phyloP scores from a whole-genome alignment of 768 basidiomycete species.

The Podaxis sp. region DNA sequence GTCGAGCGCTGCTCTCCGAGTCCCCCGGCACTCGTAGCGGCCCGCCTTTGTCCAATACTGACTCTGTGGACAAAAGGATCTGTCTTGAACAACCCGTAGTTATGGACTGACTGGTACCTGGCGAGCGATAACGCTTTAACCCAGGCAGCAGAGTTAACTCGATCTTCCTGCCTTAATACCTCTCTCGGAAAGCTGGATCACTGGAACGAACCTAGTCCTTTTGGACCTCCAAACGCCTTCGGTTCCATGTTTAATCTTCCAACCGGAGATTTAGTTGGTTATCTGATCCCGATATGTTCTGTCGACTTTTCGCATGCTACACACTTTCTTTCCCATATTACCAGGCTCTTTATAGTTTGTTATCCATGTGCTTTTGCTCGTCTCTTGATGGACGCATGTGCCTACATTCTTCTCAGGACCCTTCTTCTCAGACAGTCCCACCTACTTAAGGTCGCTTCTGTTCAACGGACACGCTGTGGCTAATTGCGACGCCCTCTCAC shows the following conservation, averaged over 20 bases:
- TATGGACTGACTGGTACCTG: not conserved
- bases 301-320: not conserved
- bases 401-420: not conserved
- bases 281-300: not conserved
- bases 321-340: too few relatives aligned
- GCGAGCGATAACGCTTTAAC: not conserved
- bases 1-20: not conserved
- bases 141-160: not conserved
- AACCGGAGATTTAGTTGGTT: slow-evolving; percentile 5
- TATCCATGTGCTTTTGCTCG: not conserved
- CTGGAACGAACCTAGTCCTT: not conserved
- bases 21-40: not conserved
- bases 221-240: not conserved
- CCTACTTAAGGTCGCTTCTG: slow-evolving; percentile 1
- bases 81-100: not conserved
- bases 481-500: not conserved
- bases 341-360: not conserved
- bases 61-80: not conserved
- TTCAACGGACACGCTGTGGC: not conserved
- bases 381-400: slow-evolving; percentile 2
- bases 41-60: not conserved
- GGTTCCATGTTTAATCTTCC: not conserved
- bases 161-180: not conserved
- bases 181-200: too few relatives aligned
- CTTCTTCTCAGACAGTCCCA: not conserved